phyloP scores from a whole-genome alignment of 306 rosid genomes.

The Sicyos edulis region DNA sequence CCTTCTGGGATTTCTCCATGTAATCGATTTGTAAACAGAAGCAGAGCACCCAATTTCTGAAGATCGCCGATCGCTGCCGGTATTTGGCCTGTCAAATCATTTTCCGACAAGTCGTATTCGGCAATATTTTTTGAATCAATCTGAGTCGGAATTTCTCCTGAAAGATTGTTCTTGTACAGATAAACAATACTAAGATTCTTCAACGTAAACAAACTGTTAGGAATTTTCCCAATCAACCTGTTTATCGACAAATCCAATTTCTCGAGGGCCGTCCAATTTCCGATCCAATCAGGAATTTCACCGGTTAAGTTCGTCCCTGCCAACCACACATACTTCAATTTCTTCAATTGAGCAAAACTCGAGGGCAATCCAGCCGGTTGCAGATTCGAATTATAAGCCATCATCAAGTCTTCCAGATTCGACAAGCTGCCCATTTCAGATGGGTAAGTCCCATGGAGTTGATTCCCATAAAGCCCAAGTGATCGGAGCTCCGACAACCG shows the following conservation, averaged over 20 bases:
- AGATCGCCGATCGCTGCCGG: slow-evolving; percentile 59
- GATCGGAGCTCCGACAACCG: slow-evolving; percentile 29
- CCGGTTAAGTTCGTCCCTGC: slow-evolving; percentile 37
- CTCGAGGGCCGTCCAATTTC: slow-evolving; percentile 49
- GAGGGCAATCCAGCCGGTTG: slow-evolving; percentile 32
- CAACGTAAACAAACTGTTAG: slow-evolving; percentile 38
- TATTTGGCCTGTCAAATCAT: slow-evolving; percentile 40
- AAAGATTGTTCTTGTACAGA: slow-evolving; percentile 36
- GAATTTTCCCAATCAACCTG: slow-evolving; percentile 42
- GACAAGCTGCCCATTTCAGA: slow-evolving; percentile 50
- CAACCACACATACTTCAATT: slow-evolving; percentile 38
- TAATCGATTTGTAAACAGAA: slow-evolving; percentile 36
- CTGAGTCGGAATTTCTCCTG: slow-evolving; percentile 47
- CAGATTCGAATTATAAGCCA: slow-evolving; percentile 25
- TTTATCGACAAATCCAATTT: slow-evolving; percentile 33
- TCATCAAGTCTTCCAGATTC: slow-evolving; percentile 38
- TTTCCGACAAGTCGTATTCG: slow-evolving; percentile 38
- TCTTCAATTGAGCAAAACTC: slow-evolving; percentile 39
- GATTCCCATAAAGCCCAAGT: slow-evolving; percentile 28
- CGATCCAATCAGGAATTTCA: slow-evolving; percentile 47
- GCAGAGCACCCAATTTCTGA: slow-evolving; percentile 25
- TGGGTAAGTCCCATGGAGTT: slow-evolving; percentile 42
- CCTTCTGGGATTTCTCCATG: slow-evolving; percentile 49
- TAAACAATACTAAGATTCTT: slow-evolving; percentile 38
- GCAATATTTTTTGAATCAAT: slow-evolving; percentile 40